A percentile compares a stretch with the other conserved stretches of the same genome.
Evolutionary conservation across 2,329 filamentous ascomycete species (phyloP).

Genomic region (Colletotrichum gigasporum): DNA sequence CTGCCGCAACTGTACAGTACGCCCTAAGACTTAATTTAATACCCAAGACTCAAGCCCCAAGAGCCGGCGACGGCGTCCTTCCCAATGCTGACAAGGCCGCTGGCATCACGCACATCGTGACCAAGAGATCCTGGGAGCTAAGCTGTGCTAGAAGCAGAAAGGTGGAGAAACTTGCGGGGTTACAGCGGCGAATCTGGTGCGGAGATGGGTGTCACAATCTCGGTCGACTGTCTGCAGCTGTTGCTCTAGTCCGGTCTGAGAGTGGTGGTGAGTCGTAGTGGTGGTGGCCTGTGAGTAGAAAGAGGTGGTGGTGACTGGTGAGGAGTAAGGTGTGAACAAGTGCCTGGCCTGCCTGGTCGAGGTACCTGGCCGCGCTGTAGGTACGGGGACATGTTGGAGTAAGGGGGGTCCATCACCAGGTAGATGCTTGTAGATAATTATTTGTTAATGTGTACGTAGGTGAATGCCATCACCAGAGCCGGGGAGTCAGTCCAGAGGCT

Average conservation of each 20-base stretch:
- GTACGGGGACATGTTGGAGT: constrained; percentile 18
- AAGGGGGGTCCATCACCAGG: constrained; percentile 2
- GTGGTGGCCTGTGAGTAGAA: background rate
- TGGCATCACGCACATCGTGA: constrained; percentile 29
- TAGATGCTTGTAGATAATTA: constrained; percentile 23
- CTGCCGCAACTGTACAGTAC: background rate
- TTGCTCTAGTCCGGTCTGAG: constrained; percentile 1
- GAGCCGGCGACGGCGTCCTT: constrained; percentile 27
- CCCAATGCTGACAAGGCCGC: constrained; percentile 31
- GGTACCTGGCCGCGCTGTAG: background rate
- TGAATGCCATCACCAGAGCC: background rate
- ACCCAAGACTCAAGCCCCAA: constrained; percentile 5
- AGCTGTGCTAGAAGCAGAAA: constrained; percentile 28
- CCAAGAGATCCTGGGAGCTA: constrained; percentile 26
- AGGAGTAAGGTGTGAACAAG: constrained; percentile 1
- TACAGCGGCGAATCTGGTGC: constrained; percentile 29
- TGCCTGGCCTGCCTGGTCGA: background rate
- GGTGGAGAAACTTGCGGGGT: constrained; percentile 33
- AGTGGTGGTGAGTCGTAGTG: background rate
- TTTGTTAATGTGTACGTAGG: constrained; percentile 13
- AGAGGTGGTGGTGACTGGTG: background rate
- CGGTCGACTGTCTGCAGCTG: constrained; percentile 9
- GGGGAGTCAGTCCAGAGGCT: too few relatives aligned
- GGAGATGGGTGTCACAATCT: constrained; percentile 30
- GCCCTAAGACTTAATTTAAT: background rate